Evolutionary conservation across 768 basidiomycete genomes (phyloP).

Genomic region (Gautieria morchelliformis): DNA sequence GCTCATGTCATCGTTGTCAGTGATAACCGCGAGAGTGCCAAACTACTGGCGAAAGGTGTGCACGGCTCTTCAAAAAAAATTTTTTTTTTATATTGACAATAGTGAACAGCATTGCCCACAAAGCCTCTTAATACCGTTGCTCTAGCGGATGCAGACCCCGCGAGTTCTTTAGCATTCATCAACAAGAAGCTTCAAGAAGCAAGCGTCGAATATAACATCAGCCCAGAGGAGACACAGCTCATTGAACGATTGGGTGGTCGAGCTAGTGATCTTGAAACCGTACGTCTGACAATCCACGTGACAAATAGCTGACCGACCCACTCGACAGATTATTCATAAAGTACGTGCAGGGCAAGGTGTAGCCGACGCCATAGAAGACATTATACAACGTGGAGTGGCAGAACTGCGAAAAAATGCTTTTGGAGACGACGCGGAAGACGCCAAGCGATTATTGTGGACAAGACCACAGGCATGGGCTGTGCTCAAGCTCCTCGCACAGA

Average conservation of each 20-base stretch:
- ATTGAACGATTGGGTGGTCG: constrained; percentile 82
- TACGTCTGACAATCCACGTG: constrained; percentile 21
- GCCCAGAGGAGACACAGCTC: constrained; percentile 41
- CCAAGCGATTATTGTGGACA: constrained; percentile 74
- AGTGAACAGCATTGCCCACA: constrained; percentile 58
- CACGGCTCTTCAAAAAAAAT: not conserved
- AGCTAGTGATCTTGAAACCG: constrained; percentile 80
- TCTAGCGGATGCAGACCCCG: constrained; percentile 76
- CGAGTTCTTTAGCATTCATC: constrained; percentile 73
- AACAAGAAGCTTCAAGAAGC: constrained; percentile 62
- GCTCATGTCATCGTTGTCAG: constrained; percentile 90
- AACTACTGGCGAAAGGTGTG: constrained; percentile 71
- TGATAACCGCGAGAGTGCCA: constrained; percentile 82
- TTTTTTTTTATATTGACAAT: not conserved
- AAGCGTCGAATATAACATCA: constrained; percentile 32
- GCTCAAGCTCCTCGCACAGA: constrained; percentile 59
- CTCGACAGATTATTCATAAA: constrained; percentile 69
- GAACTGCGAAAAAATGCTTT: constrained; percentile 89
- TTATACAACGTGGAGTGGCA: constrained; percentile 65
- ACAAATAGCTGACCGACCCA: not conserved
- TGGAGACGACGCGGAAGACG: constrained; percentile 86
- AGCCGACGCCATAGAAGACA: constrained; percentile 79
- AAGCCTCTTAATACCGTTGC: constrained; percentile 74
- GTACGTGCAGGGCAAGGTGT: constrained; percentile 53
- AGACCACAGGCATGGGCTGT: constrained; percentile 84